Percentiles rank a stretch among this genome's conserved stretches.
phyloP scores from a whole-genome alignment of 768 basidiomycete species.

The Naganishia onofrii region DNA sequence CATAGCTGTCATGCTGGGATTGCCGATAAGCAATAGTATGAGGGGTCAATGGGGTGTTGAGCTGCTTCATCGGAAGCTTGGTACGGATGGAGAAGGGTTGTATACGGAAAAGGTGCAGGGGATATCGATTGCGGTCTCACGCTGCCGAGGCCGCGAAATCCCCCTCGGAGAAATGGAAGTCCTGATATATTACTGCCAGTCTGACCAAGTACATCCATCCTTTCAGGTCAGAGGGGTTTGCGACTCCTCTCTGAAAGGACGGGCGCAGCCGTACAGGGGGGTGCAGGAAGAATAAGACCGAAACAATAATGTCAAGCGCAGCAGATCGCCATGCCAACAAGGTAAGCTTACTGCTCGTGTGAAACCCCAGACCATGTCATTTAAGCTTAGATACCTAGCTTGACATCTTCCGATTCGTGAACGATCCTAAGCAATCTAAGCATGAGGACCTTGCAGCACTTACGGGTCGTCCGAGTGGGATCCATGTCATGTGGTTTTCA shows the following conservation, averaged over 20 bases:
- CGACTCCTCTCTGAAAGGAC: not conserved
- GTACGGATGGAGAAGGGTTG: not conserved
- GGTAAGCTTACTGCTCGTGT: not conserved
- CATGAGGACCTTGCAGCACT: too few species aligned
- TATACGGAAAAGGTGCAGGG: not conserved
- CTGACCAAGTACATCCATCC: not conserved
- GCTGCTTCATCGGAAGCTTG: not conserved
- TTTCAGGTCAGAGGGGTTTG: not conserved
- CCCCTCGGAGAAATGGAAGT: not conserved
- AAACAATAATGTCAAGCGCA: not conserved
- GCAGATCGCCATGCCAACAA: not conserved
- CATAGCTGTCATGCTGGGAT: conserved; percentile 1
- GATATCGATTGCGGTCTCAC: not conserved
- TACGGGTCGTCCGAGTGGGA: too few species aligned
- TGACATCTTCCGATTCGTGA: too few species aligned
- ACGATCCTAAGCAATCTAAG: too few species aligned
- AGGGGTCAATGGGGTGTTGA: conserved; percentile 6
- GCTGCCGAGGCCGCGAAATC: not conserved
- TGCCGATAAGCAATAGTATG: not conserved
- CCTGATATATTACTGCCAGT: not conserved
- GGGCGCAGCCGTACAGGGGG: not conserved
- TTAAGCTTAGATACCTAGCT: too few species aligned
- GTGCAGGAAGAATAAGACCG: too few species aligned
- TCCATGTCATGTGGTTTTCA: not conserved
- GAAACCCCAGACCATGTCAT: not conserved